Percentiles rank a stretch among this genome's conserved stretches.
Conservation (phyloP, 2,329 filamentous ascomycete species). For the Fusarium vanettenii region DNA sequence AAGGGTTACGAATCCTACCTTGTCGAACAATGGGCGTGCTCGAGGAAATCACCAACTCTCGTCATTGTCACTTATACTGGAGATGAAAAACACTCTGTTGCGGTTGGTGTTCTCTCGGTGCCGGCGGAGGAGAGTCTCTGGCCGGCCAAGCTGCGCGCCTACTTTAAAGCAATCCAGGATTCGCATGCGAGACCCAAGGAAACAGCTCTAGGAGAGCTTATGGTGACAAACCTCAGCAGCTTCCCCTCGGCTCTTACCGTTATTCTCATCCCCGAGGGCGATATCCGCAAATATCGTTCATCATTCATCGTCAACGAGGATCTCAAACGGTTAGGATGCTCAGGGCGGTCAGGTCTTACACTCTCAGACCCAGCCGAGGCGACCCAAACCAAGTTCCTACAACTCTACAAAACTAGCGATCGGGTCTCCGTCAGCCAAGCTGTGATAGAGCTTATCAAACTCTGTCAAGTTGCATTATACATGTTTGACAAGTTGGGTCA, state of each 20-base stretch:
- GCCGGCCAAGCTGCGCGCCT: constrained; percentile 82
- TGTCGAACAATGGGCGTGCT: constrained; percentile 98
- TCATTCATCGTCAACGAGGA: constrained; percentile 95
- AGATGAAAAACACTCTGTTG: constrained; percentile 80
- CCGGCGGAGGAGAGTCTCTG: constrained; percentile 83
- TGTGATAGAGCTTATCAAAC: constrained; percentile 88
- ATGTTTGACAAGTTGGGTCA: constrained; percentile 89
- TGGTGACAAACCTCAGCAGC: constrained; percentile 93
- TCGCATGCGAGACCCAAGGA: constrained; percentile 87
- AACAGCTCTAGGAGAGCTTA: constrained; percentile 83
- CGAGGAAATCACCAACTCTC: constrained; percentile 87
- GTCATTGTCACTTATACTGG: constrained; percentile 95
- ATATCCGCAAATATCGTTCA: constrained; percentile 81
- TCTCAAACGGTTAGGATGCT: constrained; percentile 91
- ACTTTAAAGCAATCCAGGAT: constrained; percentile 87
- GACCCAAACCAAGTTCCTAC: constrained; percentile 90
- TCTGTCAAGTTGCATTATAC: constrained; percentile 89
- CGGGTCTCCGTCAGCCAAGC: constrained; percentile 81
- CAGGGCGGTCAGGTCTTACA: constrained; percentile 87
- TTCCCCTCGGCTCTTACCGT: constrained; percentile 94
- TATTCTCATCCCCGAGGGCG: constrained; percentile 89
- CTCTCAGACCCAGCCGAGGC: constrained; percentile 81
- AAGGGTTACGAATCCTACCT: constrained; percentile 92
- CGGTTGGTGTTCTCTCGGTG: constrained; percentile 83
- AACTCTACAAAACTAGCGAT: constrained; percentile 89